Conservation (phyloP, 495 filamentous ascomycete genomes). For the Annulohypoxylon stygium region DNA sequence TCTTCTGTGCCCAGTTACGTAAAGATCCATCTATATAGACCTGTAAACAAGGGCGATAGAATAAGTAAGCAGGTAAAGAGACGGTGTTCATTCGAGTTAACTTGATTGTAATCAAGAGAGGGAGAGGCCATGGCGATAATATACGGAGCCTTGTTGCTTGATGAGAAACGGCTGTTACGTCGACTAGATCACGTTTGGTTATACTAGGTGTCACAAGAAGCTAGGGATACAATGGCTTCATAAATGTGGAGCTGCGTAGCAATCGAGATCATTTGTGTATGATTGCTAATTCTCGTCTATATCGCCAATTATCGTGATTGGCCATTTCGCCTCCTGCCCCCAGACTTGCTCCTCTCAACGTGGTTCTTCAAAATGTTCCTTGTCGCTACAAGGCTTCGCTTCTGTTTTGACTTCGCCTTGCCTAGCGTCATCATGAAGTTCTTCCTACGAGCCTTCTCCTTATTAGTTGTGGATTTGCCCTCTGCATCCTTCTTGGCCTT, state of each 20-base stretch:
- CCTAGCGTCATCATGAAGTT: slow-evolving; percentile 98
- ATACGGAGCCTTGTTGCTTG: too few species aligned
- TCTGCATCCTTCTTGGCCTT: slow-evolving; percentile 86
- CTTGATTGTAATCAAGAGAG: too few species aligned
- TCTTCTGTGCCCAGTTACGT: too few species aligned
- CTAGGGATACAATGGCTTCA: neutral
- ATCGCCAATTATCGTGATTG: slow-evolving; percentile 26
- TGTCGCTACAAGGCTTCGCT: slow-evolving; percentile 88
- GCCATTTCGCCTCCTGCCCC: slow-evolving; percentile 82
- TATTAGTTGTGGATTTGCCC: slow-evolving; percentile 96
- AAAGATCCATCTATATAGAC: too few species aligned
- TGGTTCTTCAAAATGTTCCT: slow-evolving; percentile 83
- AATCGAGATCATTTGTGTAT: neutral
- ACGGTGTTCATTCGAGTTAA: too few species aligned
- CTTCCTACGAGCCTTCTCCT: slow-evolving; percentile 96
- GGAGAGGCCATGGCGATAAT: too few species aligned
- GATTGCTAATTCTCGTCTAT: slow-evolving; percentile 10
- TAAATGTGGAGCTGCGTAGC: neutral
- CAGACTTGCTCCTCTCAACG: slow-evolving; percentile 83
- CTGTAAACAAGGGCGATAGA: too few species aligned
- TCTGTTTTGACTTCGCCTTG: slow-evolving; percentile 92
- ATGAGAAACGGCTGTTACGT: too few species aligned
- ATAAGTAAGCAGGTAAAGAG: too few species aligned
- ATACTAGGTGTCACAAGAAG: neutral
- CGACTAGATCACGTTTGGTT: neutral